These are phyloP conservation scores for Apiotrichum laibachii DNA, from an alignment of 1,284 basidiomycete genomes.

Conservation along the genomic window DNA sequence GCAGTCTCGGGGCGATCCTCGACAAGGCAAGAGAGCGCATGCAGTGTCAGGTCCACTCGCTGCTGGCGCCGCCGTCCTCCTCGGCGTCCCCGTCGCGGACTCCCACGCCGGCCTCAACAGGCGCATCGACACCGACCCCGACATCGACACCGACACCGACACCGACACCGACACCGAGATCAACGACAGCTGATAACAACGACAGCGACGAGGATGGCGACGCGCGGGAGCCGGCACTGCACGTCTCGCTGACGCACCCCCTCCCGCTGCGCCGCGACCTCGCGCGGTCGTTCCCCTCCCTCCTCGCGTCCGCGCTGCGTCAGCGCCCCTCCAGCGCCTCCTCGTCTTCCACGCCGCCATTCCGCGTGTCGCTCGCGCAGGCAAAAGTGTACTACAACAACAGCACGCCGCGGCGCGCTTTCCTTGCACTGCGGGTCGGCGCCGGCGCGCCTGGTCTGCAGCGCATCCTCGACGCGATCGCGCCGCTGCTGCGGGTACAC, in stretches of 20 bases:
- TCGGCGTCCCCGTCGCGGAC: slow-evolving; percentile 2
- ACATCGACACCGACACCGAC: not conserved
- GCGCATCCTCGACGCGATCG: slow-evolving; percentile 27
- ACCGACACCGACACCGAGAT: not conserved
- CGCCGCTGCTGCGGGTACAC: slow-evolving; percentile 32
- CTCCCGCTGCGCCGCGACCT: slow-evolving; percentile 38
- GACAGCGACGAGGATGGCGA: not conserved
- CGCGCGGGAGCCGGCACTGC: slow-evolving; percentile 18
- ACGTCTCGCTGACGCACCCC: slow-evolving; percentile 49
- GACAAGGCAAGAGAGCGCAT: no score
- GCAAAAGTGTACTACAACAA: slow-evolving; percentile 37
- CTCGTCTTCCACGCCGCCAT: not conserved
- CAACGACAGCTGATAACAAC: not conserved
- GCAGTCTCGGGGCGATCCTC: slow-evolving; percentile 15
- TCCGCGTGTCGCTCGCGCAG: slow-evolving; percentile 29
- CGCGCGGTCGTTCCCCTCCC: not conserved
- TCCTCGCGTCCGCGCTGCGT: not conserved
- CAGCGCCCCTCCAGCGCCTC: not conserved
- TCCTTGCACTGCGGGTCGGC: slow-evolving; percentile 46
- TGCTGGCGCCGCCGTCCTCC: slow-evolving; percentile 9
- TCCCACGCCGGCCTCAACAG: not conserved
- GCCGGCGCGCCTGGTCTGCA: slow-evolving; percentile 38
- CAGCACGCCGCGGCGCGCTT: slow-evolving; percentile 32
- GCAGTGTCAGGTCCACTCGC: slow-evolving; percentile 27
- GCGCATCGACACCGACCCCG: no score